Conservation (phyloP, 75 land plant genomes). For the Larix kaempferi region DNA sequence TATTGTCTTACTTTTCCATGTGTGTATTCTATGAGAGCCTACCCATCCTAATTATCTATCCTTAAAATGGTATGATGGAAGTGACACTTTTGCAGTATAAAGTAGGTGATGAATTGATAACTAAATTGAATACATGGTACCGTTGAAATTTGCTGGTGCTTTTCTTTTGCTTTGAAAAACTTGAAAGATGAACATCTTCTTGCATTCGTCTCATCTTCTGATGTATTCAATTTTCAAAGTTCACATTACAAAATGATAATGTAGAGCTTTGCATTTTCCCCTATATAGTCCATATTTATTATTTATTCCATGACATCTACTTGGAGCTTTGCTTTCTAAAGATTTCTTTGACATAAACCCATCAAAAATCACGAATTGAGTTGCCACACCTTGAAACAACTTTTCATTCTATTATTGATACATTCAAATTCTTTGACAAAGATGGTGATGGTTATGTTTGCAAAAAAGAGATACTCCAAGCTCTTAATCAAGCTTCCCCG, state of each 20-base stretch:
- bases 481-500: conserved; percentile 51
- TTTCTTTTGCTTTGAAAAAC: conserved; percentile 2
- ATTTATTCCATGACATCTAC: neutral
- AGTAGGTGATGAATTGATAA: neutral
- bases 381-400: conserved; percentile 57
- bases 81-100: neutral
- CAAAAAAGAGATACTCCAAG: conserved; percentile 57
- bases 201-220: neutral
- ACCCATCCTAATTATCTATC: conserved; percentile 20
- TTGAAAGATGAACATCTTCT: neutral
- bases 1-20: conserved; percentile 62
- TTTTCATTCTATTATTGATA: conserved; percentile 61
- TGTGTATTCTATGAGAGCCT: conserved; percentile 49
- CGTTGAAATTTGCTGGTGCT: neutral
- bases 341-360: neutral
- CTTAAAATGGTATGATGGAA: neutral
- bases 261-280: neutral
- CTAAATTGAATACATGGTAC: neutral
- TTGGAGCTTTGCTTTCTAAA: neutral
- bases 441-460: conserved; percentile 76
- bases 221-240: neutral
- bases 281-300: neutral
- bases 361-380: conserved; percentile 50
- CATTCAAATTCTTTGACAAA: conserved; percentile 67
- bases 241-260: neutral